Evolutionary conservation across 2,329 filamentous ascomycete species (phyloP), one percentile per base, ranked within the genome.

Genomic region (Zalaria obscura): DNA sequence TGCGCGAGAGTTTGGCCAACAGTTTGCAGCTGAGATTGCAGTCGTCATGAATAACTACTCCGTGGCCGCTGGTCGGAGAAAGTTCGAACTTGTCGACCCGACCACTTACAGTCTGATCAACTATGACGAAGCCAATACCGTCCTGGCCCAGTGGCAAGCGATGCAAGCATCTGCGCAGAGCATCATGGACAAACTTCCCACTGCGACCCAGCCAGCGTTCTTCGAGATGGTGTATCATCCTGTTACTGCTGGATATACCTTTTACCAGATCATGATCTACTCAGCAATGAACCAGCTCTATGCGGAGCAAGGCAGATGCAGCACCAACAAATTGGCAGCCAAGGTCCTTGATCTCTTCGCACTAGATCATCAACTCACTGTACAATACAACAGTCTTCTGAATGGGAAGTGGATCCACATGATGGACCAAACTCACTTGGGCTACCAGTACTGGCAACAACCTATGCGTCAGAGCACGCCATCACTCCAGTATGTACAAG

Each of bases 391-490:
- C 52, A 56, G 60, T 7, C 58, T 80, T 10, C 58, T 80, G 1
- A 65, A 65, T 44, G 76, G 78, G 0, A 80, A 80, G 56, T 78
- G 76, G 76, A 68, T 64, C 49, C 65, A 73, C 53, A 75, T 80
- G 55, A 66, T 79, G 54, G 70, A 77, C 47, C 76, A 70, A 48
- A 63, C 62, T 3, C 67, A 73, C 41, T 59, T 69, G 27, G 67
- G 68, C 2, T 47, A 47, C 37, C 28, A 26, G 3, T 47, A 47
- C 40, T 47, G 45, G 45, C 80, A 84, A 58, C 79, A 83, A 54
- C 78, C 80, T 1, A 83, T 83, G 79, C 67, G 78, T 29, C 80
- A 84, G 52, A 70, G 71, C 0, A 68, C 80, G 1, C 78, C 79
- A 0, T 69, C 73, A 5, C 65, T 82, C 47, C 61, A 68, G 4